These are phyloP conservation scores for Starmerella riodocensis DNA, from an alignment of 805 yeast species.

Conservation along the genomic window DNA sequence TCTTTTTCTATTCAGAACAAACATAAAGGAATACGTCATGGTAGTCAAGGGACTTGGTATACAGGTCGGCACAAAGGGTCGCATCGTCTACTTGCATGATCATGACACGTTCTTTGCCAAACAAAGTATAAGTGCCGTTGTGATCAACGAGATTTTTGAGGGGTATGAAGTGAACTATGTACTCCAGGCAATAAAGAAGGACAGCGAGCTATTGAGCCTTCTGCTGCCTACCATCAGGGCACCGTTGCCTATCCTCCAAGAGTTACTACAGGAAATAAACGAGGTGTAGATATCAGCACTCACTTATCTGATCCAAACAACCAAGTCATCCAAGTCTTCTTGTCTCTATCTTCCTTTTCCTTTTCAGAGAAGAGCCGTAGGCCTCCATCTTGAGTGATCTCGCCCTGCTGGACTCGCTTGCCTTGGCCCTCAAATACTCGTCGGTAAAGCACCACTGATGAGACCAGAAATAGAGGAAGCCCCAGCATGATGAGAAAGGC, in stretches of 20 bases:
- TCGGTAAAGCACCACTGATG: slow-evolving; percentile 24
- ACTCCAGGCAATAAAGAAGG: slow-evolving; percentile 8
- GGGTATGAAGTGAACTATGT: slow-evolving; percentile 17
- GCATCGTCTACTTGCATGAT: slow-evolving; percentile 7
- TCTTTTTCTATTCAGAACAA: not conserved
- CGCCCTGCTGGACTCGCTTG: slow-evolving; percentile 36
- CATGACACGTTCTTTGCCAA: slow-evolving; percentile 8
- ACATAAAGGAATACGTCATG: slow-evolving; percentile 8
- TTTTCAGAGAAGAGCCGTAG: slow-evolving; percentile 33
- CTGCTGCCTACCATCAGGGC: slow-evolving; percentile 14
- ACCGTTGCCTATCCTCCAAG: slow-evolving; percentile 1
- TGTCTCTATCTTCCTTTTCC: slow-evolving; percentile 31
- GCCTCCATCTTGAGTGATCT: slow-evolving; percentile 34
- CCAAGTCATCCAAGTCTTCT: slow-evolving; percentile 30
- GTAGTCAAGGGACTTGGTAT: slow-evolving; percentile 14
- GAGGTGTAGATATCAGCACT: not conserved
- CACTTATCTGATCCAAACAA: slow-evolving; percentile 33
- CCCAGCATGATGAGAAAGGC: slow-evolving; percentile 25
- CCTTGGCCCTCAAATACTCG: slow-evolving; percentile 33
- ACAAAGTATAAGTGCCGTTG: slow-evolving; percentile 6
- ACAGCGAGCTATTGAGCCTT: slow-evolving; percentile 8
- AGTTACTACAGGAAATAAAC: slow-evolving; percentile 9
- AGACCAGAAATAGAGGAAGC: slow-evolving; percentile 23
- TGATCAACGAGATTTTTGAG: slow-evolving; percentile 19
- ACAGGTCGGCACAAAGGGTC: slow-evolving; percentile 11